A percentile compares a stretch with the other conserved stretches of the same genome.
Conservation (phyloP, 495 filamentous ascomycete species). For the Penicillium parvum region DNA sequence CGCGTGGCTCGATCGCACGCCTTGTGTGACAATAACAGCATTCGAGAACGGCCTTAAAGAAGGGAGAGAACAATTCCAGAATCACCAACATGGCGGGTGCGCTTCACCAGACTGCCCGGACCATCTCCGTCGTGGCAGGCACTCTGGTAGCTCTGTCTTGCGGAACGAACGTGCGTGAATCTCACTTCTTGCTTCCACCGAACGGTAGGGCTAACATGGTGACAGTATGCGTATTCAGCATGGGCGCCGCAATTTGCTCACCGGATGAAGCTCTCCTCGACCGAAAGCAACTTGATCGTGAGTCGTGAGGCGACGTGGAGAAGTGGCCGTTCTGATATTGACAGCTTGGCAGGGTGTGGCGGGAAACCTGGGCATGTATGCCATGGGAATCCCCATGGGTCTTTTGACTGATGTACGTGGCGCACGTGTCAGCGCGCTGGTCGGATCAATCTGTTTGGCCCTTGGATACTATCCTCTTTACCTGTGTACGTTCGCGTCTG, state of each 20-base stretch:
- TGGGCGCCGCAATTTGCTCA: conserved; percentile 96
- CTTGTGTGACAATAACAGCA: conserved; percentile 1
- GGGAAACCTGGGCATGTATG: conserved; percentile 97
- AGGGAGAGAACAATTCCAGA: conserved; percentile 4
- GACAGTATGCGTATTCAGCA: conserved; percentile 94
- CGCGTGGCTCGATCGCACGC: conserved; percentile 4
- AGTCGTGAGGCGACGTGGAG: conserved; percentile 19
- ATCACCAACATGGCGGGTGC: conserved; percentile 24
- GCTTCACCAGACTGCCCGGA: conserved; percentile 37
- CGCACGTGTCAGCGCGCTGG: conserved; percentile 68
- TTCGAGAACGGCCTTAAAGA: not conserved
- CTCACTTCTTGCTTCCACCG: not conserved
- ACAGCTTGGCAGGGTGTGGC: conserved; percentile 57
- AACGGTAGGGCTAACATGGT: conserved; percentile 7
- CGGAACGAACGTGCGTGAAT: conserved; percentile 76
- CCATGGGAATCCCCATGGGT: conserved; percentile 82
- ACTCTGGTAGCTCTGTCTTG: conserved; percentile 83
- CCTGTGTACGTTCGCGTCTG: conserved; percentile 40
- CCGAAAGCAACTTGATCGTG: conserved; percentile 85
- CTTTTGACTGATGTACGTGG: conserved; percentile 82
- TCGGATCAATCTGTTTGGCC: conserved; percentile 66
- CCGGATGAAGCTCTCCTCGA: conserved; percentile 77
- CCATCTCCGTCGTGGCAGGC: conserved; percentile 78
- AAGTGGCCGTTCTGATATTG: conserved; percentile 7
- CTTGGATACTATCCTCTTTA: conserved; percentile 80